Evolutionary conservation across 306 rosid species (phyloP).

Genomic region (Cercis canadensis): DNA sequence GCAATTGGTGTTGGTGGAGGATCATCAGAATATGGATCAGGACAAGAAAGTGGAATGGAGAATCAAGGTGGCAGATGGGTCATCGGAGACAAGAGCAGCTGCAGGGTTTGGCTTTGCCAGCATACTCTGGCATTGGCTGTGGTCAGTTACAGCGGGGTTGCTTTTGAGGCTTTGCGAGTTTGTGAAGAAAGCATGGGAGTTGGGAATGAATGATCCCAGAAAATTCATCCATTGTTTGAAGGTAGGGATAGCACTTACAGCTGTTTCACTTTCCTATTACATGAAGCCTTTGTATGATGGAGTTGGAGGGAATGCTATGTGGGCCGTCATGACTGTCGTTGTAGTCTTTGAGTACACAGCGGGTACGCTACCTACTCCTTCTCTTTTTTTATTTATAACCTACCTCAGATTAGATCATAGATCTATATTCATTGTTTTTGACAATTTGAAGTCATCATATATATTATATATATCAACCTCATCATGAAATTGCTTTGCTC

Average conservation of each 20-base stretch:
- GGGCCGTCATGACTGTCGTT: conserved; percentile 86
- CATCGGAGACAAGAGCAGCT: conserved; percentile 44
- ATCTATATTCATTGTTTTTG: too few relatives aligned
- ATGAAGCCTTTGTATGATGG: conserved; percentile 79
- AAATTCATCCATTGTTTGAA: conserved; percentile 77
- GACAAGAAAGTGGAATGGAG: conserved; percentile 68
- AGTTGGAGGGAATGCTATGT: conserved; percentile 82
- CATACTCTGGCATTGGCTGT: conserved; percentile 36
- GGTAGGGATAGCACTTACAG: conserved; percentile 79
- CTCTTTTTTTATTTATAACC: background rate
- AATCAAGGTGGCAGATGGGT: conserved; percentile 51
- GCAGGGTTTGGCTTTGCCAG: background rate
- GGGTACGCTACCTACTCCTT: conserved; percentile 43
- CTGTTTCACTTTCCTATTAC: conserved; percentile 77
- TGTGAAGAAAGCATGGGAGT: conserved; percentile 68
- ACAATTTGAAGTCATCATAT: too few relatives aligned
- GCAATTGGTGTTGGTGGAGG: background rate
- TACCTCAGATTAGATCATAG: too few relatives aligned
- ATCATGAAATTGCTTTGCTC: too few relatives aligned
- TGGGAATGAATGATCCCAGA: conserved; percentile 81
- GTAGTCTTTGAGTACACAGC: conserved; percentile 73
- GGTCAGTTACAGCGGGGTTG: conserved; percentile 43
- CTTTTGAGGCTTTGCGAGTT: conserved; percentile 52
- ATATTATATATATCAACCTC: too few relatives aligned
- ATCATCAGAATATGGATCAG: conserved; percentile 36